Base-by-base conservation (phyloP, 2,329 filamentous ascomycete genomes). In the Xylaria digitata region DNA sequence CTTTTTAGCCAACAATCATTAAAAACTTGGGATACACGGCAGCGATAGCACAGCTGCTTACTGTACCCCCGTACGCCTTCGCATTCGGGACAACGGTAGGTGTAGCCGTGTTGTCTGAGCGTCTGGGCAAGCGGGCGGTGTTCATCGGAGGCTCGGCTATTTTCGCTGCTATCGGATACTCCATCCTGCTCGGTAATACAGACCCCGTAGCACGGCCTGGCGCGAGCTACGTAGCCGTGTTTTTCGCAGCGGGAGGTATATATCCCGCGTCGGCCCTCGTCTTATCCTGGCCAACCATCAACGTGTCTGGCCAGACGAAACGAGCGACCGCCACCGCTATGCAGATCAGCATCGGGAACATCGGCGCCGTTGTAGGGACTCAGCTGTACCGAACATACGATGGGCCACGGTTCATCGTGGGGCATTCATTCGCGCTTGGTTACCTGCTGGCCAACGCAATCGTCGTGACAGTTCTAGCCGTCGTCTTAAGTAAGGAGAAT, bases 261-360 rank as follows among this genome's bases (percentile, higher is more conserved):
- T 92, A 91, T 74, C 89, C 89, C 0, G 85, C 87, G 0, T 85
- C 84, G 0, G 88, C 89, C 0, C 83, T 91, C 2, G 85, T 88
- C 0, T 80, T 92, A 0, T 88, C 87, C 0, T 92, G 90, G 90
- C 88, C 89, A 0, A 89, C 90, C 1, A 91, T 90, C 75, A 92
- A 92, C 65, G 88, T 92, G 0, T 89, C 87, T 0, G 89, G 89
- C 0, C 89, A 92, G 77, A 91, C 89, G 0, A 92, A 92, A 77
- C 83, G 90, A 0, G 88, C 87, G 0, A 87, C 89, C 3, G 88
- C 87, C 2, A 91, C 89, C 54, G 90, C 87, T 0, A 87, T 92
- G 85, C 89, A 92, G 71, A 92, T 92, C 64, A 89, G 86, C 9
- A 89, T 92, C 57, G 90, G 90, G 0, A 92, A 92, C 70, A 74